These are phyloP conservation scores for Cladobotryum mycophilum DNA, from an alignment of 2,329 filamentous ascomycete species.

Conservation along the genomic window DNA sequence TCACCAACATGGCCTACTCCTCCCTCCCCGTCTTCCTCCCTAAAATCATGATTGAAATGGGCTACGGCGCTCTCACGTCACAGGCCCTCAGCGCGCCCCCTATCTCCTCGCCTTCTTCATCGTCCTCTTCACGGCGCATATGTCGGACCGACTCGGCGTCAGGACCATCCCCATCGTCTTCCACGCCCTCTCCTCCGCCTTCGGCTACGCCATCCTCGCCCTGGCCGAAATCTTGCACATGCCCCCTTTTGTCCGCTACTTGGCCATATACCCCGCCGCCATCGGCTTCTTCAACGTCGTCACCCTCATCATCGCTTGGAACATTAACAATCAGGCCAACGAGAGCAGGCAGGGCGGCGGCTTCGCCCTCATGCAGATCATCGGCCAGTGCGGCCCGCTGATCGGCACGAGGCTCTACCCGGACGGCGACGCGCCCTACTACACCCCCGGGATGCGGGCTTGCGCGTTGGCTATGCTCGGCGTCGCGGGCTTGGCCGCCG, in stretches of 20 bases:
- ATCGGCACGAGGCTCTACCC: conserved; percentile 64
- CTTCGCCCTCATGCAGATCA: conserved; percentile 72
- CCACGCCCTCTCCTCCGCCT: conserved; percentile 60
- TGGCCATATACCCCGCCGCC: conserved; percentile 71
- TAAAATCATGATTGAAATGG: conserved; percentile 72
- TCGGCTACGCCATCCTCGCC: conserved; percentile 55
- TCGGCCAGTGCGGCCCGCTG: conserved; percentile 74
- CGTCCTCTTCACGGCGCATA: conserved; percentile 65
- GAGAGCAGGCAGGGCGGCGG: conserved; percentile 66
- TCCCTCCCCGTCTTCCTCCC: conserved; percentile 85
- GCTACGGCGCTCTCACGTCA: conserved; percentile 58
- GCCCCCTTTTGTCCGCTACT: conserved; percentile 53
- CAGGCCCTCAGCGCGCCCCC: conserved; percentile 79
- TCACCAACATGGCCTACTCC: conserved; percentile 80
- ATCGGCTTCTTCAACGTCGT: conserved; percentile 80
- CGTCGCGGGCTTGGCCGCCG: conserved; percentile 50
- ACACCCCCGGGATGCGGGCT: conserved; percentile 54
- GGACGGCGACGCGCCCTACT: conserved; percentile 52
- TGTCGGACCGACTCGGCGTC: conserved; percentile 60
- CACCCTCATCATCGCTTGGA: conserved; percentile 81
- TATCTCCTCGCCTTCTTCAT: conserved; percentile 69
- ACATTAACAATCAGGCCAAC: conserved; percentile 73
- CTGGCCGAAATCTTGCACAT: conserved; percentile 45
- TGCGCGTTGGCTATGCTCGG: conserved; percentile 58
- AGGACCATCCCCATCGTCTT: conserved; percentile 62